phyloP scores from a whole-genome alignment of 148 eudicot species.

The Rhododendron vialii region DNA sequence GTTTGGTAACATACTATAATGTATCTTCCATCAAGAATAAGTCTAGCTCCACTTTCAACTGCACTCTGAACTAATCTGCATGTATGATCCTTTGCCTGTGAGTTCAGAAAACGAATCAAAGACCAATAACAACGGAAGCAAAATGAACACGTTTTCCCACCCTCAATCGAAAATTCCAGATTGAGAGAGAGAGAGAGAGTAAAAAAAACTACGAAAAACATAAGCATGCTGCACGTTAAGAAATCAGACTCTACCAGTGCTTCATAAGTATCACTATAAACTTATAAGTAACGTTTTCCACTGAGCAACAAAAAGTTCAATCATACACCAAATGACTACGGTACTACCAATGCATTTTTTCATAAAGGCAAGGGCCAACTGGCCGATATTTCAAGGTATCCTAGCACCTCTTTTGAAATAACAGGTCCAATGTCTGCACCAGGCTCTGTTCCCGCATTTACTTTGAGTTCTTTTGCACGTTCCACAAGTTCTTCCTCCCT shows the following conservation, averaged over 20 bases:
- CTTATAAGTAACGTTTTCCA: neutral
- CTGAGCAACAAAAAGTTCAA: neutral
- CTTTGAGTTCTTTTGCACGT: conserved; percentile 46
- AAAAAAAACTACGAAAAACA: neutral
- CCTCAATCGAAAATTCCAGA: neutral
- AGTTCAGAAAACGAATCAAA: conserved; percentile 3
- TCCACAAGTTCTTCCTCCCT: conserved; percentile 57
- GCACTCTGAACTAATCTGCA: conserved; percentile 45
- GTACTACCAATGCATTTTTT: neutral
- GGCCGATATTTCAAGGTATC: neutral
- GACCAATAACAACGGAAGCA: neutral
- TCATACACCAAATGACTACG: neutral
- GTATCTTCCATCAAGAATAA: conserved; percentile 66
- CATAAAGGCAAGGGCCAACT: neutral
- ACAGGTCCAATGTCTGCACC: conserved; percentile 64
- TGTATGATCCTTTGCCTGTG: conserved; percentile 56
- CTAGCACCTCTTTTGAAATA: conserved; percentile 51
- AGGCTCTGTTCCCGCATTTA: conserved; percentile 61
- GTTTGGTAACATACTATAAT: conserved; percentile 30
- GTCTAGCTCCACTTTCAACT: conserved; percentile 52
- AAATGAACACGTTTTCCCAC: neutral
- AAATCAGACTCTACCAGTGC: neutral
- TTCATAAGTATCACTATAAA: neutral
- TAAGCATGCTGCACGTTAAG: neutral
- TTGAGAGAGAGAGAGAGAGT: neutral